Evolutionary conservation across 352 stramenopile species (phyloP), one percentile per base, ranked within the genome.

Genomic region (Phytophthora syringae): DNA sequence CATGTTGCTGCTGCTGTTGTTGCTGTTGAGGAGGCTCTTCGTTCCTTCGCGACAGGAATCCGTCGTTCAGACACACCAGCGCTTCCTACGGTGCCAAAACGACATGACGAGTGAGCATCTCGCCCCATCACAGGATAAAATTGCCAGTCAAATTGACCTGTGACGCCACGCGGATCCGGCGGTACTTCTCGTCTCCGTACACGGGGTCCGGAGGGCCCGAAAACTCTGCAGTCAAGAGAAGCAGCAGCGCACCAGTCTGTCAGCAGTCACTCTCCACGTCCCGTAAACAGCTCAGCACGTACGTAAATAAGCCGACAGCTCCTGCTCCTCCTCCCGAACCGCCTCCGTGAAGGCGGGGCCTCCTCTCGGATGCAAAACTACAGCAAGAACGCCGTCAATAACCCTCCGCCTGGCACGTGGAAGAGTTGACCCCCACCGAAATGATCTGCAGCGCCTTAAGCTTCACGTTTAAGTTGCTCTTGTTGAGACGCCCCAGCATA

Each of bases 391-490:
- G 13, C 18, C 27, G 34, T 52, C 18, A 66, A 44, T 62, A 51
- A 52, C 12, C 18, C 9, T 55, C n/a, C 77, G 9, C 5, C 27
- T 32, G 5, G 27, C n/a, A 32, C 27, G 27, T 32, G 27, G 5
- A 32, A 32, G 27, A 5, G 27, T 9, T 32, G n/a, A n/a, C 9
- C 27, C 20, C 5, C 52, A 95, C 87, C 72, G 80, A 78, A 49
- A 95, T 92, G 63, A 95, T 83, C 73, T 95, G 87, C 51, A 95
- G 59, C 51, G 84, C 85, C 76, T 95, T 95, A 40, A 94, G 74
- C 60, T 93, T 93, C 40, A 95, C 87, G 40, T 85, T 92, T 53
- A 93, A 60, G 62, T 95, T 95, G 70, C 74, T 90, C 67, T 94
- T 95, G 58, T 79, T 79, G 9, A 93, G 72, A 25, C 87, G 73